Conservation (phyloP, 768 basidiomycete species). For the Tricholoma bakamatsutake region DNA sequence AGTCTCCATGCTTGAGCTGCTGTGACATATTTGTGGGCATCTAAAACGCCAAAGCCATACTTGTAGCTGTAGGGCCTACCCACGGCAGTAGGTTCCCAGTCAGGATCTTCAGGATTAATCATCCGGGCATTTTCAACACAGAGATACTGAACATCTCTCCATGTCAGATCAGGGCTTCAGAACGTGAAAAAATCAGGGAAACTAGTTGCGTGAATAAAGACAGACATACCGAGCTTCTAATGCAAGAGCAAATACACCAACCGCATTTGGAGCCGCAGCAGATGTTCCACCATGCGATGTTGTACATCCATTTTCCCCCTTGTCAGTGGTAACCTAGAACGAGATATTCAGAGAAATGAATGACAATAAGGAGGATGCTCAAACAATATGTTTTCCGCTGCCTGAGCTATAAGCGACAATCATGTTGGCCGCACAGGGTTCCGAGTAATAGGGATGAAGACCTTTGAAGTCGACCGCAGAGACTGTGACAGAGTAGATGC, state of each 20-base stretch:
- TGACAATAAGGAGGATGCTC: slow-evolving; percentile 26
- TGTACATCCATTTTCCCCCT: slow-evolving; percentile 79
- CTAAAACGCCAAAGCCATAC: slow-evolving; percentile 89
- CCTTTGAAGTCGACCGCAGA: slow-evolving; percentile 94
- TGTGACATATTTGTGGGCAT: slow-evolving; percentile 77
- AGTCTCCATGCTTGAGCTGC: slow-evolving; percentile 77
- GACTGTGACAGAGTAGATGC: slow-evolving; percentile 93
- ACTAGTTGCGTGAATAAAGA: not conserved
- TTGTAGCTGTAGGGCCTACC: slow-evolving; percentile 78
- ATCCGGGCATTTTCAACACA: slow-evolving; percentile 68
- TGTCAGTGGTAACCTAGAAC: slow-evolving; percentile 86
- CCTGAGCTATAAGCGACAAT: slow-evolving; percentile 95
- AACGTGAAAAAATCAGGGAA: slow-evolving; percentile 5
- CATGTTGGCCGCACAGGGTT: slow-evolving; percentile 97
- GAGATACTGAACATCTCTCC: slow-evolving; percentile 94
- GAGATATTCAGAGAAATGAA: slow-evolving; percentile 6
- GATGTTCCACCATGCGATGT: slow-evolving; percentile 91
- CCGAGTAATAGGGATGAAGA: slow-evolving; percentile 93
- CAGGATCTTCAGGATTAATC: slow-evolving; percentile 86
- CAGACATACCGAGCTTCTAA: slow-evolving; percentile 69
- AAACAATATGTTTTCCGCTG: slow-evolving; percentile 85
- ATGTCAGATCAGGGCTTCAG: slow-evolving; percentile 82
- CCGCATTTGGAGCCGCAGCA: slow-evolving; percentile 95
- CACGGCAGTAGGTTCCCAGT: slow-evolving; percentile 81
- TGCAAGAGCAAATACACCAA: slow-evolving; percentile 88